These are phyloP conservation scores for Viridothelium virens DNA, from an alignment of 495 filamentous ascomycete genomes.

Conservation along the genomic window DNA sequence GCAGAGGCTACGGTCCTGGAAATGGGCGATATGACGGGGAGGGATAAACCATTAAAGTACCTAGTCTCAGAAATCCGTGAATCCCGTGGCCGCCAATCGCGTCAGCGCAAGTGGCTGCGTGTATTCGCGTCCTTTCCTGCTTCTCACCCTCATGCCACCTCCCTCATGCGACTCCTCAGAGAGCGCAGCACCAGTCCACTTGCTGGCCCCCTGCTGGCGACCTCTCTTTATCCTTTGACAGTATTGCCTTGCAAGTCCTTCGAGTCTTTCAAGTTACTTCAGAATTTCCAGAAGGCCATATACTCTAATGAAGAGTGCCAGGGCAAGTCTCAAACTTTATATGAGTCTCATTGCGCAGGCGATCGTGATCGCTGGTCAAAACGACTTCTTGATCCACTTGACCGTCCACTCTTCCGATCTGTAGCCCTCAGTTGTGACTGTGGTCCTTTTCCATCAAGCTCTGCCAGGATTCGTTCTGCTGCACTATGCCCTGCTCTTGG, in stretches of 20 bases:
- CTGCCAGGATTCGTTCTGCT: slow-evolving; percentile 7
- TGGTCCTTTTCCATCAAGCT: slow-evolving; percentile 2
- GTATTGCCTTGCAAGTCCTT: no score
- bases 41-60: no score
- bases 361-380: slow-evolving; percentile 7
- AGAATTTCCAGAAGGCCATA: no score
- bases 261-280: no score
- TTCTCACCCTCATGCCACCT: background rate
- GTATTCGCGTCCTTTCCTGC: background rate
- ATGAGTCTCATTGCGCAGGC: background rate
- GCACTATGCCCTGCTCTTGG: slow-evolving; percentile 2
- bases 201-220: no score
- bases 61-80: background rate
- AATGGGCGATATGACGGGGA: no score
- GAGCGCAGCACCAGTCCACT: background rate
- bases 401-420: background rate
- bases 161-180: background rate
- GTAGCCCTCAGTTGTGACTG: background rate
- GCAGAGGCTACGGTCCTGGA: no score
- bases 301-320: no score
- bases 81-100: background rate
- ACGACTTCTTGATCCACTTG: background rate
- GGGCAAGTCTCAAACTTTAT: no score
- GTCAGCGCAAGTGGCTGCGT: background rate
- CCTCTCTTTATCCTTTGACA: no score